phyloP scores from a whole-genome alignment of 768 basidiomycete genomes.

The Mycena chlorophos region DNA sequence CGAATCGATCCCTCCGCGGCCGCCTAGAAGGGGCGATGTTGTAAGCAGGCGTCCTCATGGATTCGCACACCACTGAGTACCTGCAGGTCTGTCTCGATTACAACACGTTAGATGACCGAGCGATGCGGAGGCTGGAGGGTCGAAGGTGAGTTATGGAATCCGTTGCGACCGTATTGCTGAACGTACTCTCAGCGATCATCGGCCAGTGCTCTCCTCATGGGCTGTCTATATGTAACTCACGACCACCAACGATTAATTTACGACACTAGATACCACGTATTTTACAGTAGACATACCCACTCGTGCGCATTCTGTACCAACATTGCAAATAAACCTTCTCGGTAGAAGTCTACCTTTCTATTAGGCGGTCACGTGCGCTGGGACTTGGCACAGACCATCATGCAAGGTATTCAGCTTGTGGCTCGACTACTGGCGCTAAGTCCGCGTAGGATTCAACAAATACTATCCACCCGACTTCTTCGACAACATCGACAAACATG shows the following conservation, averaged over 20 bases:
- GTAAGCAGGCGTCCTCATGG: no score
- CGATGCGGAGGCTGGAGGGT: conserved; percentile 66
- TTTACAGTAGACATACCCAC: not conserved
- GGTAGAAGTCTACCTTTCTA: no score
- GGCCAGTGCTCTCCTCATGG: conserved; percentile 82
- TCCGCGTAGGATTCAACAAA: conserved; percentile 63
- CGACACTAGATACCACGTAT: no score
- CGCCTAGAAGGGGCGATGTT: conserved; percentile 64
- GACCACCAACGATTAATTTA: no score
- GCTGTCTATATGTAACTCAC: conserved; percentile 62
- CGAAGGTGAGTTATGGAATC: not conserved
- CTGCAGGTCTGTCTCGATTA: conserved; percentile 75
- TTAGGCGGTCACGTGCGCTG: no score
- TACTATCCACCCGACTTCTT: conserved; percentile 74
- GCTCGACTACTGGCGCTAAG: not conserved
- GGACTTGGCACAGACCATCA: not conserved
- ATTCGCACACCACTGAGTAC: no score
- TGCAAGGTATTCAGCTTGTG: conserved; percentile 2
- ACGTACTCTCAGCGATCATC: conserved; percentile 59
- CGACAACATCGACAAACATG: conserved; percentile 61
- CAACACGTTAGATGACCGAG: conserved; percentile 69
- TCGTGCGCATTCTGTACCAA: no score
- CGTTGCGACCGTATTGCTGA: not conserved
- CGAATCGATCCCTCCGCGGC: conserved; percentile 23
- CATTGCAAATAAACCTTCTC: no score